These are phyloP conservation scores for Eutypella sp. DNA, from an alignment of 2,329 filamentous ascomycete genomes.

Conservation along the genomic window DNA sequence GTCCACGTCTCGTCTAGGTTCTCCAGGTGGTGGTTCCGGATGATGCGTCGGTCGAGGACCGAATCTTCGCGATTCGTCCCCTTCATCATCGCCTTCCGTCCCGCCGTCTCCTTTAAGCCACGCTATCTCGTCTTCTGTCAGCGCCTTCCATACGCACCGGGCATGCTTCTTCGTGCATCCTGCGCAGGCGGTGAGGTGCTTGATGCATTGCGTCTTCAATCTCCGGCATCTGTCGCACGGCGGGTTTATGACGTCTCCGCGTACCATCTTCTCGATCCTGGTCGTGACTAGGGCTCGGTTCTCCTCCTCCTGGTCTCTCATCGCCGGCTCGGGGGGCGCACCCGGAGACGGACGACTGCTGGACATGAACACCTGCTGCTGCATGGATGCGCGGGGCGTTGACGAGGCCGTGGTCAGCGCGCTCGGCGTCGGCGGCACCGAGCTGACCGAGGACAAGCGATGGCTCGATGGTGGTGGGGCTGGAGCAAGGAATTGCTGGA, in stretches of 20 bases:
- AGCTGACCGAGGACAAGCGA: slow-evolving; percentile 22
- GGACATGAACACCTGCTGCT: slow-evolving; percentile 19
- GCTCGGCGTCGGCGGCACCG: slow-evolving; percentile 27
- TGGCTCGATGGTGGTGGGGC: slow-evolving; percentile 20
- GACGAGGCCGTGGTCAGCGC: slow-evolving; percentile 20
- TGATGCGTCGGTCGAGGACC: slow-evolving; percentile 13
- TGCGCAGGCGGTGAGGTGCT: slow-evolving; percentile 80
- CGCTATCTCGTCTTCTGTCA: slow-evolving; percentile 64
- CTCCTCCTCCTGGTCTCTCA: slow-evolving; percentile 27
- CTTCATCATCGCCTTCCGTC: slow-evolving; percentile 23
- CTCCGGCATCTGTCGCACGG: slow-evolving; percentile 81
- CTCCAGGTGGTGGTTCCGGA: slow-evolving; percentile 14
- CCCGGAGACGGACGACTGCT: slow-evolving; percentile 25
- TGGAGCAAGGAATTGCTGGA: slow-evolving; percentile 45
- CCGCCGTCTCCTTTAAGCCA: slow-evolving; percentile 28
- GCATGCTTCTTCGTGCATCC: slow-evolving; percentile 89
- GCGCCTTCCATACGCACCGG: slow-evolving; percentile 78
- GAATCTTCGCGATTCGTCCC: slow-evolving; percentile 22
- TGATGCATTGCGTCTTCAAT: slow-evolving; percentile 75
- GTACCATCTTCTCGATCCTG: slow-evolving; percentile 68
- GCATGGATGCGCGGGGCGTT: slow-evolving; percentile 24
- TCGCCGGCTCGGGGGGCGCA: slow-evolving; percentile 21
- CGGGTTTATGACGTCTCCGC: slow-evolving; percentile 71
- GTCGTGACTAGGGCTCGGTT: slow-evolving; percentile 59
- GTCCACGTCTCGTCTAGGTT: slow-evolving; percentile 17